A percentile compares a stretch with the other conserved stretches of the same genome.
Evolutionary conservation across 2,329 filamentous ascomycete species (phyloP).

Genomic region (Penicillium nordicum): DNA sequence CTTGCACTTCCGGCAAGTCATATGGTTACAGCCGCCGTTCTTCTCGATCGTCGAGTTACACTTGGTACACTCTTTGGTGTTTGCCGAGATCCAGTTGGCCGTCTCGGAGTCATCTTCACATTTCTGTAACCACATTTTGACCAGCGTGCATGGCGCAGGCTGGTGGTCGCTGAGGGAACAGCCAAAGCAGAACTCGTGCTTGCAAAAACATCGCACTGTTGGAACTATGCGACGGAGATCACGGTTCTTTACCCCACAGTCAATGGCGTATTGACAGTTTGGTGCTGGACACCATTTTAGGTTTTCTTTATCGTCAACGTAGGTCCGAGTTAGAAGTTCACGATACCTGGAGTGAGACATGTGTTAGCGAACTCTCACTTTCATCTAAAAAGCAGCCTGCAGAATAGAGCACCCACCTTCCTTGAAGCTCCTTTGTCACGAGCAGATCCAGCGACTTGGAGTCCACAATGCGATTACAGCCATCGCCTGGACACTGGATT

Average conservation of each 20-base stretch:
- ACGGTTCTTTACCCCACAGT: constrained; percentile 83
- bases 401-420: constrained; percentile 44
- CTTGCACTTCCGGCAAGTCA: constrained; percentile 94
- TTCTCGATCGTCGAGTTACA: constrained; percentile 98
- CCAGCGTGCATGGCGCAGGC: constrained; percentile 83
- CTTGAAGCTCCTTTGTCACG: constrained; percentile 54
- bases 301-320: constrained; percentile 93
- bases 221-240: constrained; percentile 83
- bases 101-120: constrained; percentile 98
- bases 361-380: constrained; percentile 10
- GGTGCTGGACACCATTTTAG: constrained; percentile 98
- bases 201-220: constrained; percentile 80
- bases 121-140: constrained; percentile 96
- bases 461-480: constrained; percentile 87
- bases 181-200: constrained; percentile 90
- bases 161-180: constrained; percentile 88
- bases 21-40: constrained; percentile 96
- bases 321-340: constrained; percentile 83
- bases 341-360: constrained; percentile 61
- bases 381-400: neutral
- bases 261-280: constrained; percentile 91
- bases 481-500: constrained; percentile 87
- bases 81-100: constrained; percentile 98
- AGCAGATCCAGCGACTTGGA: constrained; percentile 81
- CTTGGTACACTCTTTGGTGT: constrained; percentile 96